phyloP scores from a whole-genome alignment of 2,329 filamentous ascomycete species.

The Plenodomus lindquistii region DNA sequence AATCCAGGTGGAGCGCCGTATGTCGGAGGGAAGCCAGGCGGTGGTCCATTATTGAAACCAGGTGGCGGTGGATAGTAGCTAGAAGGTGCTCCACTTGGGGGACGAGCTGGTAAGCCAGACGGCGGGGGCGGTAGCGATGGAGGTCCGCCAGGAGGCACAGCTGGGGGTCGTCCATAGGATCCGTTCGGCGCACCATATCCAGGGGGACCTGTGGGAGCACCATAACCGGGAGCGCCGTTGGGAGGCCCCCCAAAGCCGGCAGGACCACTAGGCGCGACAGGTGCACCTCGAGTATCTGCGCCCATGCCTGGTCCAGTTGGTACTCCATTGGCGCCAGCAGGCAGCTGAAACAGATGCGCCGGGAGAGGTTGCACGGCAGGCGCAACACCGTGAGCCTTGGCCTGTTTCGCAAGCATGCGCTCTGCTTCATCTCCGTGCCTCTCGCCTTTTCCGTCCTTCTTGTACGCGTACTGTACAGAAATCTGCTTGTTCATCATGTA shows the following conservation, averaged over 20 bases:
- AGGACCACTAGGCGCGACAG: slow-evolving; percentile 46
- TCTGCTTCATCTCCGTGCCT: slow-evolving; percentile 94
- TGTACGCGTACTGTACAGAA: slow-evolving; percentile 96
- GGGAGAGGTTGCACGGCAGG: slow-evolving; percentile 78
- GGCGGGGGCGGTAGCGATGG: slow-evolving; percentile 63
- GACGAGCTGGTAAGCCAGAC: slow-evolving; percentile 65
- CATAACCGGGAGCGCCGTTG: slow-evolving; percentile 14
- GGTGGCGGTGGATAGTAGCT: slow-evolving; percentile 35
- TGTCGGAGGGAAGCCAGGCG: slow-evolving; percentile 25
- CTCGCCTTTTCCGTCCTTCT: slow-evolving; percentile 98
- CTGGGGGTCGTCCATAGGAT: slow-evolving; percentile 27
- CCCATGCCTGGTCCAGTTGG: slow-evolving; percentile 45
- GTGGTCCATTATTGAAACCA: slow-evolving; percentile 22
- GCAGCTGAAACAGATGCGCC: slow-evolving; percentile 66
- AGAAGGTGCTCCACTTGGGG: slow-evolving; percentile 67
- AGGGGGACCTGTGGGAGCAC: slow-evolving; percentile 47
- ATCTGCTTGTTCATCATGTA: slow-evolving; percentile 97
- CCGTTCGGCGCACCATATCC: slow-evolving; percentile 34
- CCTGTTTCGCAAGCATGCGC: slow-evolving; percentile 85
- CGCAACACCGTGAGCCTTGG: slow-evolving; percentile 90
- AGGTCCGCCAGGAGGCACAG: slow-evolving; percentile 24
- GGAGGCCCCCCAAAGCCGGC: slow-evolving; percentile 24
- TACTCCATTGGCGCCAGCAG: slow-evolving; percentile 21
- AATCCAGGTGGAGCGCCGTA: slow-evolving; percentile 20
- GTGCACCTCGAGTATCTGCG: slow-evolving; percentile 36